These are phyloP conservation scores for Echeveria elegans DNA, from an alignment of 164 flowering plant species.

Conservation along the genomic window DNA sequence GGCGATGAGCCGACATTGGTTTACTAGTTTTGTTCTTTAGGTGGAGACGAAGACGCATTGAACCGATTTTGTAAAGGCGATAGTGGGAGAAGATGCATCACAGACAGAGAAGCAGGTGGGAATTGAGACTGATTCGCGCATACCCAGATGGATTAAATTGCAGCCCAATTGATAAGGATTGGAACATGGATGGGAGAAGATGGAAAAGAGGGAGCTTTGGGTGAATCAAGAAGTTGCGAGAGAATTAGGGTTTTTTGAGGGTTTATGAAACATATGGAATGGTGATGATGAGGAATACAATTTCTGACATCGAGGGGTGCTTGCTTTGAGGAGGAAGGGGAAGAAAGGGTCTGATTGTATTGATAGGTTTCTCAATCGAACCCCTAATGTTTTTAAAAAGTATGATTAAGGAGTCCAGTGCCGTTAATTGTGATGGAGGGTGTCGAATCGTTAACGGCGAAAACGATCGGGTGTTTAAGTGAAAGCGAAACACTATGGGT, in stretches of 20 bases:
- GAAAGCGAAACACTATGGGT: too few relatives aligned
- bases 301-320: background rate
- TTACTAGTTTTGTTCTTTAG: slow-evolving; percentile 38
- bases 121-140: slow-evolving; percentile 35
- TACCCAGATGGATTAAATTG: slow-evolving; percentile 7
- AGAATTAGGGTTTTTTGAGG: background rate
- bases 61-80: slow-evolving; percentile 26
- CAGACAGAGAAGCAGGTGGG: slow-evolving; percentile 36
- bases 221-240: background rate
- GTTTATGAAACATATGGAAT: slow-evolving; percentile 1
- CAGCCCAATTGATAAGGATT: background rate
- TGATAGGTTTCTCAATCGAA: background rate
- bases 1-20: slow-evolving; percentile 42
- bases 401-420: too few relatives aligned
- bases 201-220: background rate
- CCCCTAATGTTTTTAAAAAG: too few relatives aligned
- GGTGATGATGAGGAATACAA: background rate
- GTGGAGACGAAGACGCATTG: slow-evolving; percentile 41
- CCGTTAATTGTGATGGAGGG: too few relatives aligned
- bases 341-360: too few relatives aligned
- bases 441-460: too few relatives aligned
- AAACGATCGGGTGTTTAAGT: too few relatives aligned
- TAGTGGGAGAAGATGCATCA: slow-evolving; percentile 13
- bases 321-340: too few relatives aligned
- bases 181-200: slow-evolving; percentile 1